Evolutionary conservation across 768 basidiomycete species (phyloP).

Genomic region (Holtermannia corniformis): DNA sequence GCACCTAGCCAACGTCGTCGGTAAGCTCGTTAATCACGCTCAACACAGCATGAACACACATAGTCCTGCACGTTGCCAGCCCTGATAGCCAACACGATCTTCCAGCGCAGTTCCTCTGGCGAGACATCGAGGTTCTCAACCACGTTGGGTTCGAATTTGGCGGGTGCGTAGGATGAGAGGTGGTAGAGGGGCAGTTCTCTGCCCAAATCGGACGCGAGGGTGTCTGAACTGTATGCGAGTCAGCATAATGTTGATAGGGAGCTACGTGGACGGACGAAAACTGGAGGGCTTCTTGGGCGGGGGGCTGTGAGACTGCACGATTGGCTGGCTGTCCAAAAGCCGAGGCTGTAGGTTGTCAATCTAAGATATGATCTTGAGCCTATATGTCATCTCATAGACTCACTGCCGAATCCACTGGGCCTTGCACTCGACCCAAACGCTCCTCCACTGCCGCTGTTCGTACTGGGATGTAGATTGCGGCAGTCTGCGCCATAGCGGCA

Average conservation of each 20-base stretch:
- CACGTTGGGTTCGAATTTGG: conserved; percentile 57
- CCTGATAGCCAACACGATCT: conserved; percentile 50
- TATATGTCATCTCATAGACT: background rate
- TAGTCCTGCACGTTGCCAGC: conserved; percentile 55
- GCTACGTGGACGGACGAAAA: background rate
- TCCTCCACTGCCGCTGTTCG: conserved; percentile 27
- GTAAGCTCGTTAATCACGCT: too few relatives aligned
- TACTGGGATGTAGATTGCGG: conserved; percentile 55
- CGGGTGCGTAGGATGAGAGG: conserved; percentile 61
- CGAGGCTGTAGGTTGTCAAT: conserved; percentile 10
- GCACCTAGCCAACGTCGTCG: background rate
- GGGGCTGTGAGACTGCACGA: conserved; percentile 17
- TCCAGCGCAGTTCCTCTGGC: conserved; percentile 61
- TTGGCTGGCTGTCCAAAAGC: conserved; percentile 8
- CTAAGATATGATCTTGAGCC: conserved; percentile 47
- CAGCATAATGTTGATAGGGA: background rate
- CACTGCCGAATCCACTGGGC: background rate
- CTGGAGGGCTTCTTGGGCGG: background rate
- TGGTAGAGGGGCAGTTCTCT: conserved; percentile 67
- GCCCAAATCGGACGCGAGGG: conserved; percentile 55
- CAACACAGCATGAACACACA: conserved; percentile 50
- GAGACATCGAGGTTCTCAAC: conserved; percentile 58
- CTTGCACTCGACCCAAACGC: background rate
- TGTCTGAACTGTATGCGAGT: conserved; percentile 50
- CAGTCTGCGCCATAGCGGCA: conserved; percentile 61